A percentile compares a stretch with the other conserved stretches of the same genome.
phyloP scores from a whole-genome alignment of 441 rosid genomes.

The Populus hybrid region DNA sequence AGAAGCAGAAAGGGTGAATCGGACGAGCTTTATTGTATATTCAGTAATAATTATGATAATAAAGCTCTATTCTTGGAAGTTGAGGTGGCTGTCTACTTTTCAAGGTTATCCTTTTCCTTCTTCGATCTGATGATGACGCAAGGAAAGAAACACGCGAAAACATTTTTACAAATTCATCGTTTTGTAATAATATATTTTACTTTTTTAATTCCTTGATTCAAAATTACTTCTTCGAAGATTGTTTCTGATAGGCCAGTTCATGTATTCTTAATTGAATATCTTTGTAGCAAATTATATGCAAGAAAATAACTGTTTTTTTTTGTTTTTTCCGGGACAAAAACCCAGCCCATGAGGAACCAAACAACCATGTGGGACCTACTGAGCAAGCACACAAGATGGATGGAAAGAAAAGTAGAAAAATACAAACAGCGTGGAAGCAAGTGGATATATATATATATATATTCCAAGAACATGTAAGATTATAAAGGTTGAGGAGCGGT shows the following conservation, averaged over 20 bases:
- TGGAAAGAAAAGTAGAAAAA: not conserved
- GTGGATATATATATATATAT: not conserved
- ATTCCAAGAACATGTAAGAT: not conserved
- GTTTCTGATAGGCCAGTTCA: not conserved
- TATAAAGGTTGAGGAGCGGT: too few relatives aligned
- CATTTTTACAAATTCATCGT: not conserved
- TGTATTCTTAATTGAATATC: too few relatives aligned
- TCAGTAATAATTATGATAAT: not conserved
- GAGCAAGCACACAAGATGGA: not conserved
- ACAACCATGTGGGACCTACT: not conserved
- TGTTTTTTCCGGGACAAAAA: too few relatives aligned
- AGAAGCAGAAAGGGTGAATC: not conserved
- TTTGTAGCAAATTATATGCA: not conserved
- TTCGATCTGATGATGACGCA: not conserved
- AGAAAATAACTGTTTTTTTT: not conserved
- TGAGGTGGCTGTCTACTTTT: not conserved
- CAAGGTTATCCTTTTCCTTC: not conserved
- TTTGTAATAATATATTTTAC: too few relatives aligned
- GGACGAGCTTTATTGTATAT: not conserved
- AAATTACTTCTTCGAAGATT: too few relatives aligned
- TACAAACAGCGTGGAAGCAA: not conserved
- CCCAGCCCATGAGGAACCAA: too few relatives aligned
- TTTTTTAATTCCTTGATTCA: too few relatives aligned
- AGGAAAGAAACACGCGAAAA: not conserved
- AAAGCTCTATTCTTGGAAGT: not conserved